Base-by-base conservation (phyloP, 495 filamentous ascomycete genomes). In the Penicillium alfredii region DNA sequence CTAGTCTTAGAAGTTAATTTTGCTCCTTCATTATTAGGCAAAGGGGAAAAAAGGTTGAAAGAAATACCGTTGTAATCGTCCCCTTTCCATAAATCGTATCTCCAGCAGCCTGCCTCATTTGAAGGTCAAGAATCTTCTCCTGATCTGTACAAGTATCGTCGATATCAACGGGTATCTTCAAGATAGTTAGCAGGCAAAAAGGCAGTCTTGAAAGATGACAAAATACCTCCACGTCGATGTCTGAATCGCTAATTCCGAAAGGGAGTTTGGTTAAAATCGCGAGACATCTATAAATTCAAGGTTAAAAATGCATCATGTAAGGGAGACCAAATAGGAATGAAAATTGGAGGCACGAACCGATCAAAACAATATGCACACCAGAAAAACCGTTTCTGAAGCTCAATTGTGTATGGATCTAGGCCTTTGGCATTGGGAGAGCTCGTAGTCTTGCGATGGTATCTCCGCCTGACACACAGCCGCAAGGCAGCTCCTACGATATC, bases 321-420 rank as follows among this genome's bases (percentile, higher is more conserved):
- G n/a, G n/a, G n/a, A n/a, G n/a, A n/a, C n/a, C n/a, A n/a, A n/a
- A n/a, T n/a, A n/a, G n/a, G n/a, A n/a, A n/a, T n/a, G n/a, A n/a
- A n/a, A n/a, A n/a, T n/a, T n/a, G n/a, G n/a, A n/a, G n/a, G n/a
- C 1, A 33, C 38, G 14, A 15, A 38, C 41, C 41, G 26, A 26
- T 44, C 41, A 33, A 44, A 44, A 14, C 41, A 44, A 38, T 44
- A 44, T 32, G 41, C 41, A 29, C 41, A 44, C 41, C 41, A 44
- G 25, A 44, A 44, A 12, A 44, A 37, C 16, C 41, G 33, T 15
- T 44, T 44, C 11, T 30, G 34, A 25, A 44, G 41, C 19, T 44
- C 41, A 4, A 44, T n/a, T 2, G 11, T 32, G 10, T 44, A 44
- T 13, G 41, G 27, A 37, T 25, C 22, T 19, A 32, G 6, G 2